Evolutionary conservation across 176 grass and related monocot genomes (phyloP).

Genomic region (Oryza brachyantha): DNA sequence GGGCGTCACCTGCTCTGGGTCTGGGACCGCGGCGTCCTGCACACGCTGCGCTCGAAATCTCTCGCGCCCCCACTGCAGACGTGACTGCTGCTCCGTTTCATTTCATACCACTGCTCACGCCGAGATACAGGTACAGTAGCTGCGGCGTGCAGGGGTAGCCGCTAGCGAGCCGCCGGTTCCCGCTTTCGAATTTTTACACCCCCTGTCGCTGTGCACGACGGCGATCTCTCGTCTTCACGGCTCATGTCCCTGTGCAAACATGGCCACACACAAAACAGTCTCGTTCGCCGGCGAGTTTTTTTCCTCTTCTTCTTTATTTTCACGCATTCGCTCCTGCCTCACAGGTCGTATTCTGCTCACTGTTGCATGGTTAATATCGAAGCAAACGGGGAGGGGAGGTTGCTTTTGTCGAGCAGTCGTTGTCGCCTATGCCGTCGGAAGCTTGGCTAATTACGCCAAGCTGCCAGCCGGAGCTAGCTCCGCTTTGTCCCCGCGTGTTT

Average conservation of each 20-base stretch:
- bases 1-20: conserved; percentile 16
- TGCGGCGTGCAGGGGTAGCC: no score
- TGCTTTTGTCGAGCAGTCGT: not conserved
- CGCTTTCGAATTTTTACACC: not conserved
- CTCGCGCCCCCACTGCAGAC: not conserved
- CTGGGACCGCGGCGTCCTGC: not conserved
- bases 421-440: conserved; percentile 17
- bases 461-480: not conserved
- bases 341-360: not conserved
- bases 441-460: not conserved
- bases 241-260: not conserved
- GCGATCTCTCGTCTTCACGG: not conserved
- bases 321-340: not conserved
- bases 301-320: no score
- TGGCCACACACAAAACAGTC: not conserved
- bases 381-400: not conserved
- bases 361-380: not conserved
- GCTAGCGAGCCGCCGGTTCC: not conserved
- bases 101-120: not conserved
- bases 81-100: not conserved
- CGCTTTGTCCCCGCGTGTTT: not conserved
- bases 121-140: not conserved
- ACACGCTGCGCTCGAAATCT: not conserved
- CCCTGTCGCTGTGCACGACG: not conserved
- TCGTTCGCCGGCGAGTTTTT: not conserved